Evolutionary conservation across 257 asterid species (phyloP).

Genomic region (Fraxinus americana): DNA sequence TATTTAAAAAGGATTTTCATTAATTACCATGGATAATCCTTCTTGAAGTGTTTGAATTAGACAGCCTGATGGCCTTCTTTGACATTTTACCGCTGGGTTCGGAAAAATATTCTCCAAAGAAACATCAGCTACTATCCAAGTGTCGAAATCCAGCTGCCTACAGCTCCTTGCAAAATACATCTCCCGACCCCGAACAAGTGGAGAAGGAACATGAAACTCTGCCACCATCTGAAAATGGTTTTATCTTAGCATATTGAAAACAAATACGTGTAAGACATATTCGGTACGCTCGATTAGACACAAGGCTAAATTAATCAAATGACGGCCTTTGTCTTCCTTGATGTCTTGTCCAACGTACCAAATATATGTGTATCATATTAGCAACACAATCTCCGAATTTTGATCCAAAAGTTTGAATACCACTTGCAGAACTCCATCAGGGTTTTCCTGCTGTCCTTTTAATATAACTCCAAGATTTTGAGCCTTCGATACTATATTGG

Average conservation of each 20-base stretch:
- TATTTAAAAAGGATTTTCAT: not conserved
- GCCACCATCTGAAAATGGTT: slow-evolving; percentile 45
- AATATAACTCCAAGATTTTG: slow-evolving; percentile 40
- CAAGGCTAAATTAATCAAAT: not conserved
- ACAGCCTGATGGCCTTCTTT: slow-evolving; percentile 66
- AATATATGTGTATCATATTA: not conserved
- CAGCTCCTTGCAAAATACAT: slow-evolving; percentile 47
- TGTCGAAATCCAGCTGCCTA: slow-evolving; percentile 35
- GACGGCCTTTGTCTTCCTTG: not conserved
- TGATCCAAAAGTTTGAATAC: slow-evolving; percentile 27
- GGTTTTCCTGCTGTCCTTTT: slow-evolving; percentile 27
- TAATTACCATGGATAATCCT: slow-evolving; percentile 43
- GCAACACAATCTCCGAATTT: not conserved
- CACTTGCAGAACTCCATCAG: slow-evolving; percentile 53
- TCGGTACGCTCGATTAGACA: not conserved
- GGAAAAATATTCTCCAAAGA: slow-evolving; percentile 56
- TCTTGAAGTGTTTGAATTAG: slow-evolving; percentile 47
- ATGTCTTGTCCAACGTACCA: not conserved
- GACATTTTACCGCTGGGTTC: slow-evolving; percentile 28
- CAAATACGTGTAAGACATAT: not conserved
- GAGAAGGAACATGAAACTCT: slow-evolving; percentile 51
- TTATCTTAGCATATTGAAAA: slow-evolving; percentile 4
- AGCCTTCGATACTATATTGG: slow-evolving; percentile 51
- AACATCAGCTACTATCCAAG: slow-evolving; percentile 62
- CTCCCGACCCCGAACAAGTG: slow-evolving; percentile 46